These are phyloP conservation scores for Gynochthodes officinalis DNA, from an alignment of 257 asterid genomes.

Conservation along the genomic window DNA sequence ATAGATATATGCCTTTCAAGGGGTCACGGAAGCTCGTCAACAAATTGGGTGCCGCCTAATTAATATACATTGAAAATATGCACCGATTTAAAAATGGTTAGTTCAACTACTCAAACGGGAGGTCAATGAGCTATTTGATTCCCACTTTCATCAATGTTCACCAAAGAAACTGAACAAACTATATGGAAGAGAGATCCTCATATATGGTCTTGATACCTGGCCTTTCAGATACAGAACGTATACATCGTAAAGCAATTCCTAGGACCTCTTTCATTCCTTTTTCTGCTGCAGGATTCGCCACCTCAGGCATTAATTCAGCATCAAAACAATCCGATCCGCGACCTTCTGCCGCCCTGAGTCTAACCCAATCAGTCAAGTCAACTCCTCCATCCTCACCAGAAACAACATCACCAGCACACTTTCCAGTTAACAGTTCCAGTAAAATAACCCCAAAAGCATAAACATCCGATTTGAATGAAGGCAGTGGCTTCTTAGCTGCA, in stretches of 20 bases:
- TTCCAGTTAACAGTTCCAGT: conserved; percentile 84
- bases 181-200: conserved; percentile 91
- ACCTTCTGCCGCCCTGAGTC: conserved; percentile 81
- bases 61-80: conserved; percentile 29
- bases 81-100: conserved; percentile 49
- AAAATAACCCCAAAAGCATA: conserved; percentile 87
- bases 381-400: conserved; percentile 88
- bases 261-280: conserved; percentile 89
- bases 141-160: conserved; percentile 41
- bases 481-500: conserved; percentile 76
- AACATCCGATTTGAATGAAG: conserved; percentile 90
- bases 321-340: conserved; percentile 78
- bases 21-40: neutral
- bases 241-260: conserved; percentile 80
- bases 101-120: conserved; percentile 53
- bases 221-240: conserved; percentile 79
- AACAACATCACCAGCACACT: conserved; percentile 94
- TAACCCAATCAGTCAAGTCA: conserved; percentile 88
- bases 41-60: neutral
- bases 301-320: conserved; percentile 46
- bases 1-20: neutral
- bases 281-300: conserved; percentile 55
- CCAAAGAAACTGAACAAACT: conserved; percentile 30
- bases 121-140: conserved; percentile 79
- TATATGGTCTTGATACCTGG: conserved; percentile 92